Base-by-base conservation (phyloP, 768 basidiomycete genomes). In the Tulasnella sp. region DNA sequence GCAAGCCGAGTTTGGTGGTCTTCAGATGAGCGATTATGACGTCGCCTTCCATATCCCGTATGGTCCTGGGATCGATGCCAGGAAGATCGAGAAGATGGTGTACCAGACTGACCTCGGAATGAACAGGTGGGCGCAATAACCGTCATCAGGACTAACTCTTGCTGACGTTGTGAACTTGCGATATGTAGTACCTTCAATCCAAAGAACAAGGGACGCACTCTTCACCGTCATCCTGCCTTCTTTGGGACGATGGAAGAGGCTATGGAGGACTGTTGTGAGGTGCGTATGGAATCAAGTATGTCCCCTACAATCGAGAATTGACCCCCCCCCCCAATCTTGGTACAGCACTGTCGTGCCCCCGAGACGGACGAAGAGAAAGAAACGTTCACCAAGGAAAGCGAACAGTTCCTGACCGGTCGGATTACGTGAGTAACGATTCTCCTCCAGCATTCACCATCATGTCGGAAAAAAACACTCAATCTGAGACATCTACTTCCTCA, bases 211-310 rank as follows among this genome's bases (percentile, higher is more conserved):
- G 75, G 73, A 10, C 72, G 80, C 11, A 71, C 75, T 2, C 73
- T 84, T 2, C 81, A 84, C 71, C 79, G 80, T 29, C 81, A 84
- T 62, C 76, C 79, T 8, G 80, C 80, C 0, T 83, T 80, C 68
- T 82, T 82, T 60, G 81, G 82, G 4, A 79, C 74, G 0, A 74
- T 79, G 65, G 64, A 73, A 53, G 80, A 84, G 60, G 78, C 77
- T 49, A 55, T 82, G 19, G 79, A 78, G 60, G 82, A 83, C 54
- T 82, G 80, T 62, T 83, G 81, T 67, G 80, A 80, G 73, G 80
- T 79, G 60, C 7, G 62, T 63, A n/a, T n/a, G n/a, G n/a, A n/a
- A n/a, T n/a, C n/a, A n/a, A n/a, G n/a, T n/a, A n/a, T n/a, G n/a
- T n/a, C n/a, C n/a, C n/a, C n/a, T n/a, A n/a, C n/a, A n/a, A 38